phyloP scores from a whole-genome alignment of 495 filamentous ascomycete genomes.

The Neurospora sp. region DNA sequence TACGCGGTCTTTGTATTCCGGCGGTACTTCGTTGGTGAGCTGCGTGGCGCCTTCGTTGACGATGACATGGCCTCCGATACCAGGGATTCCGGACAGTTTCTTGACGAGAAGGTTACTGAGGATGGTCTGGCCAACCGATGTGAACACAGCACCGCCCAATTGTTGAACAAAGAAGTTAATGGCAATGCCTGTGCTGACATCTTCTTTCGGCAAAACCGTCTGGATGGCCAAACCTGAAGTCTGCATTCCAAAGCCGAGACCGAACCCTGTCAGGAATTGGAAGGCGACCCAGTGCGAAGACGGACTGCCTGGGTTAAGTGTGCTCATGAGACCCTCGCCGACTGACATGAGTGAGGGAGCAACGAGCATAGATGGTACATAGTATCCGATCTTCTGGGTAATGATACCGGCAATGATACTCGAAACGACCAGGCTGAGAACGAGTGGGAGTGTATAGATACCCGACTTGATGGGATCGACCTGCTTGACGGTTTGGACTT shows the following conservation, averaged over 20 bases:
- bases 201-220: conserved; percentile 42
- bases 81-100: conserved; percentile 34
- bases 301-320: conserved; percentile 44
- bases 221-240: conserved; percentile 55
- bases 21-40: conserved; percentile 32
- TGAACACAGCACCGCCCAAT: conserved; percentile 57
- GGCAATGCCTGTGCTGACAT: conserved; percentile 52
- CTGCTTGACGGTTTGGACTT: conserved; percentile 61
- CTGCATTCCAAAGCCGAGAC: conserved; percentile 65
- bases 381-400: conserved; percentile 54
- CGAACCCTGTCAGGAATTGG: conserved; percentile 62
- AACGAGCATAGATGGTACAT: conserved; percentile 53
- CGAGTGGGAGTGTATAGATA: conserved; percentile 50
- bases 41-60: conserved; percentile 50
- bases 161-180: conserved; percentile 59
- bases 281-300: conserved; percentile 59
- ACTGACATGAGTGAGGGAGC: conserved; percentile 49
- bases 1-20: conserved; percentile 30
- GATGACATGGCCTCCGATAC: conserved; percentile 37
- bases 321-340: conserved; percentile 59
- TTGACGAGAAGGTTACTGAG: conserved; percentile 49
- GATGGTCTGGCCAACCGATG: conserved; percentile 52
- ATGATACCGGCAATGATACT: conserved; percentile 39
- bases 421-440: conserved; percentile 40
- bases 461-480: conserved; percentile 47